Evolutionary conservation across 164 flowering plant species (phyloP).

Genomic region (Saururus chinensis): DNA sequence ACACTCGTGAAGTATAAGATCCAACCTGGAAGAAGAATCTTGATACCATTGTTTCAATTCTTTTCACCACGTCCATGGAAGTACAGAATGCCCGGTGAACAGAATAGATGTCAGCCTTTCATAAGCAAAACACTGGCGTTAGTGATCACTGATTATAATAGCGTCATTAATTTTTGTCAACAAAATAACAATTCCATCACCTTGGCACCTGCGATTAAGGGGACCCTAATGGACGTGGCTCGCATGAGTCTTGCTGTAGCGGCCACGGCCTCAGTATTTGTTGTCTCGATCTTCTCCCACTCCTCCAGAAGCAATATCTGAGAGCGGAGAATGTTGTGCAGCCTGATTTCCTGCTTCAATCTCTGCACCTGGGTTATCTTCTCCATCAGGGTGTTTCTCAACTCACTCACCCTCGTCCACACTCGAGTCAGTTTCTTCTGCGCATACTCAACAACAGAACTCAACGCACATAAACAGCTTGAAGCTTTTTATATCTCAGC

Average conservation of each 20-base stretch:
- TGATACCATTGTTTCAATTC: conserved; percentile 22
- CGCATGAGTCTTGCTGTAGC: conserved; percentile 27
- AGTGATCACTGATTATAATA: no score
- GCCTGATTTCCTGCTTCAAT: conserved; percentile 29
- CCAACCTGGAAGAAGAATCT: conserved; percentile 30
- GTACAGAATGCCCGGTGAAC: conserved; percentile 24
- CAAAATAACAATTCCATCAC: conserved; percentile 13
- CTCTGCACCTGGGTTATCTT: conserved; percentile 30
- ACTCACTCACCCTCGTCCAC: conserved; percentile 17
- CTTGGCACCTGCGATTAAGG: conserved; percentile 45
- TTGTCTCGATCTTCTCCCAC: conserved; percentile 48
- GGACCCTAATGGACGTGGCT: conserved; percentile 26
- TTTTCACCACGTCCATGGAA: conserved; percentile 32
- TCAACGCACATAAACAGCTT: no score
- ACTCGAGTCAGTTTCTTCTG: conserved; percentile 27
- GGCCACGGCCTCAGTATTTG: conserved; percentile 43
- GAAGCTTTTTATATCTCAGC: no score
- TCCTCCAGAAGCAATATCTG: conserved; percentile 36
- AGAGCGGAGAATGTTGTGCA: conserved; percentile 21
- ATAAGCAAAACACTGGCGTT: not conserved
- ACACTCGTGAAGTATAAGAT: not conserved
- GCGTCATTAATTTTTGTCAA: not conserved
- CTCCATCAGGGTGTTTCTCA: conserved; percentile 29
- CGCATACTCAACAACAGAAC: not conserved
- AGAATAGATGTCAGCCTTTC: conserved; percentile 29